Conservation (phyloP, 495 filamentous ascomycete species). For the Haplographium delicatum region DNA sequence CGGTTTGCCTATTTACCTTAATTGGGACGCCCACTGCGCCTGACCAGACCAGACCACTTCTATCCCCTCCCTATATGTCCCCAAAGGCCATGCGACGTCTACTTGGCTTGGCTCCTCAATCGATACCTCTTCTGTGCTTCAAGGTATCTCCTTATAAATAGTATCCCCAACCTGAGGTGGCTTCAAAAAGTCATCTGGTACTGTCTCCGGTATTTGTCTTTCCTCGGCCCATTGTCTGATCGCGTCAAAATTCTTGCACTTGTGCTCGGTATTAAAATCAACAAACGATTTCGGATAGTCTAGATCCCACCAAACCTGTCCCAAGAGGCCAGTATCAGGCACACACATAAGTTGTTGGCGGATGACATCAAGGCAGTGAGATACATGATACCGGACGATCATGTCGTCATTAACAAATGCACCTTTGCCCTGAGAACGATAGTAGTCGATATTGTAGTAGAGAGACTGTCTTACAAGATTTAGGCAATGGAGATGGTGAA, state of each 20-base stretch:
- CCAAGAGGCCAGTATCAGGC: conserved; percentile 45
- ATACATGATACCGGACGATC: conserved; percentile 45
- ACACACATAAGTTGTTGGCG: conserved; percentile 54
- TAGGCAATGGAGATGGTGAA: conserved; percentile 56
- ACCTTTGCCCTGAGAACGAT: conserved; percentile 38
- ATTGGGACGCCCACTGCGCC: no score
- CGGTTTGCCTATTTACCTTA: no score
- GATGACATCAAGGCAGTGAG: conserved; percentile 51
- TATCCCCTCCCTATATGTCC: no score
- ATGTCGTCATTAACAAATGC: conserved; percentile 45
- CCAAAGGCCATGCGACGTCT: no score
- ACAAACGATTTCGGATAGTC: conserved; percentile 40
- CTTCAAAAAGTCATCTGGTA: conserved; percentile 38
- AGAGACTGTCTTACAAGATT: conserved; percentile 51
- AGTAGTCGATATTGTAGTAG: conserved; percentile 54
- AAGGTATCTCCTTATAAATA: conserved; percentile 18
- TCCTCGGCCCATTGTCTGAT: conserved; percentile 45
- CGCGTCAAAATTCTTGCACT: conserved; percentile 51
- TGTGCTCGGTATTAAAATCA: conserved; percentile 51
- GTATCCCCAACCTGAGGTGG: conserved; percentile 33
- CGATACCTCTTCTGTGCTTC: no score
- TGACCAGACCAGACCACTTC: no score
- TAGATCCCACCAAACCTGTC: conserved; percentile 46
- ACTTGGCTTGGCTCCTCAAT: no score
- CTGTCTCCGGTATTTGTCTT: conserved; percentile 36